These are phyloP conservation scores for Haematococcus sp. DNA, from an alignment of 139 green algal species.

Conservation along the genomic window DNA sequence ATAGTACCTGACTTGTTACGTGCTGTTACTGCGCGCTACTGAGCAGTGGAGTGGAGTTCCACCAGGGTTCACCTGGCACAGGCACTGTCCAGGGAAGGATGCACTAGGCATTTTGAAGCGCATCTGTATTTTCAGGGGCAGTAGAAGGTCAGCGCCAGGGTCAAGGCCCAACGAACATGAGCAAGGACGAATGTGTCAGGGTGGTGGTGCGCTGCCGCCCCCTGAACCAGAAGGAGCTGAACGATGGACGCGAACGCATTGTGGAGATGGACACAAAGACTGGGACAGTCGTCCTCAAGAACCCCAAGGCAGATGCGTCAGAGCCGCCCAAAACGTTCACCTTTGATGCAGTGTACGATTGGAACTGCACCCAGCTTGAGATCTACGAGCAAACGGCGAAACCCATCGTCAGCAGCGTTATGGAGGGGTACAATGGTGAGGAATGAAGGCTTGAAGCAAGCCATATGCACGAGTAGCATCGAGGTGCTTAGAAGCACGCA, in stretches of 20 bases:
- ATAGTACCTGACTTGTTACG: no score
- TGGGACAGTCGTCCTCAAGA: slow-evolving; percentile 53
- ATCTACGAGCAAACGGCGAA: slow-evolving; percentile 69
- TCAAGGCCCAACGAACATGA: not conserved
- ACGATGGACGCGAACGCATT: slow-evolving; percentile 57
- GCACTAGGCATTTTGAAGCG: no score
- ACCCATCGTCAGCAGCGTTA: slow-evolving; percentile 71
- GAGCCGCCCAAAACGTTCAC: slow-evolving; percentile 56
- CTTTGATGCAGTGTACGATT: slow-evolving; percentile 83
- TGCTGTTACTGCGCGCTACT: no score
- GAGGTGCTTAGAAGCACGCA: no score
- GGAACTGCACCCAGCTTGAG: slow-evolving; percentile 53
- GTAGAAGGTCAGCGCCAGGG: no score
- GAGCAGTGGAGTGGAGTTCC: no score
- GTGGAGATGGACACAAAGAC: slow-evolving; percentile 64
- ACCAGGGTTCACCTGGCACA: no score
- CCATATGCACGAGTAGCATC: no score
- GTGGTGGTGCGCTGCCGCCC: slow-evolving; percentile 79
- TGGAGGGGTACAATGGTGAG: slow-evolving; percentile 84
- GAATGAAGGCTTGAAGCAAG: no score
- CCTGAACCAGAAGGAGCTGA: slow-evolving; percentile 69
- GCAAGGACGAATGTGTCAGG: slow-evolving; percentile 55
- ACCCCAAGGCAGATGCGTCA: slow-evolving; percentile 45
- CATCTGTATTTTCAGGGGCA: no score
- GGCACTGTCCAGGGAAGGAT: no score